phyloP scores from a whole-genome alignment of 768 basidiomycete species.

The Leccinum sublutescens region DNA sequence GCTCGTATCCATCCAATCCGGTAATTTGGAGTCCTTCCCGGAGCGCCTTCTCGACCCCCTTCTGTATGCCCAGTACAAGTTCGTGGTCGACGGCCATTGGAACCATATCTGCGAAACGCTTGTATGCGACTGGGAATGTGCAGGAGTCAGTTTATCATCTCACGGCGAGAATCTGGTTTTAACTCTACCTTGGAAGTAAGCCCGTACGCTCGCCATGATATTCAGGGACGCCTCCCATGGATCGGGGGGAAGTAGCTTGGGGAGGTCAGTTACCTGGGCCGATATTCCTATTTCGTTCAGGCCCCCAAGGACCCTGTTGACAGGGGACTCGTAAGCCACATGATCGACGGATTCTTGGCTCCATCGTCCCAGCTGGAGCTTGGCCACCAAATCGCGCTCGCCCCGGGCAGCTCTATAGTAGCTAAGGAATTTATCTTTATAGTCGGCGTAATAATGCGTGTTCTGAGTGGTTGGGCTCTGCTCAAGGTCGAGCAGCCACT shows the following conservation, averaged over 20 bases:
- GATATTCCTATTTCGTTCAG: conserved; percentile 27
- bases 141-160: background rate
- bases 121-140: conserved; percentile 43
- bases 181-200: conserved; percentile 67
- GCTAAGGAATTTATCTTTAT: conserved; percentile 46
- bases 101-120: conserved; percentile 44
- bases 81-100: conserved; percentile 42
- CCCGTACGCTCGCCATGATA: conserved; percentile 72
- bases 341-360: background rate
- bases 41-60: conserved; percentile 45
- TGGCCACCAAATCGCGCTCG: conserved; percentile 5
- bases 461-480: conserved; percentile 51
- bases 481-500: conserved; percentile 52
- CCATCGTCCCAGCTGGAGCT: background rate
- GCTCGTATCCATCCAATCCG: conserved; percentile 42
- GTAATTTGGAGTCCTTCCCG: conserved; percentile 51
- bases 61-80: conserved; percentile 45
- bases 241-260: conserved; percentile 51
- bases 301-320: conserved; percentile 30
- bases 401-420: conserved; percentile 42
- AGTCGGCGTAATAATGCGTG: conserved; percentile 48
- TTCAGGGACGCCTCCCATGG: conserved; percentile 53
- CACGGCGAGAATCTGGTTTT: background rate
- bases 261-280: conserved; percentile 42
- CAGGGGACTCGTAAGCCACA: background rate